phyloP scores from a whole-genome alignment of 2,329 filamentous ascomycete species.

The Fusarium tricinctum region DNA sequence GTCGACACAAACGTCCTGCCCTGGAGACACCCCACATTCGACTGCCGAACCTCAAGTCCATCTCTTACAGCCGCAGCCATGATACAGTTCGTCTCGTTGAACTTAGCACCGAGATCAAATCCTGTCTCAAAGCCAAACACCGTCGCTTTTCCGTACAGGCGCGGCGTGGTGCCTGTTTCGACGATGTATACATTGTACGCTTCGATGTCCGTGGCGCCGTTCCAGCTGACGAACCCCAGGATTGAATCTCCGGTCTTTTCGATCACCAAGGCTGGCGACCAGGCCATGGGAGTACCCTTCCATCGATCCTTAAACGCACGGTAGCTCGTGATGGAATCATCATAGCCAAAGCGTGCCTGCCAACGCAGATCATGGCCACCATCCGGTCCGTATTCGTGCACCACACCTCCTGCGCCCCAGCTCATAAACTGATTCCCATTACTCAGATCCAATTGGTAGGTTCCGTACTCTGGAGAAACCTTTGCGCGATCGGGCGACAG shows the following conservation, averaged over 20 bases:
- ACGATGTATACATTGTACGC: constrained; percentile 42
- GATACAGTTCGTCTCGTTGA: constrained; percentile 41
- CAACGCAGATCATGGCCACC: constrained; percentile 44
- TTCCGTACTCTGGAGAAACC: constrained; percentile 36
- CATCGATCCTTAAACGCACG: constrained; percentile 47
- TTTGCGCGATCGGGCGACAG: constrained; percentile 29
- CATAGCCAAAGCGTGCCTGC: constrained; percentile 45
- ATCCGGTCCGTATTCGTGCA: constrained; percentile 46
- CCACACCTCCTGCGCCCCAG: constrained; percentile 43
- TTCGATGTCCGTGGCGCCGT: constrained; percentile 48
- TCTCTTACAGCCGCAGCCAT: constrained; percentile 39
- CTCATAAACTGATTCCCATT: constrained; percentile 47
- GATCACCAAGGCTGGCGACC: constrained; percentile 32
- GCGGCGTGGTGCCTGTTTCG: constrained; percentile 1
- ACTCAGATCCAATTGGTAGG: constrained; percentile 31
- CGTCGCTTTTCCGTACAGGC: constrained; percentile 3
- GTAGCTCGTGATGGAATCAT: constrained; percentile 42
- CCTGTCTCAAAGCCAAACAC: constrained; percentile 46
- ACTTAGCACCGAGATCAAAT: constrained; percentile 32
- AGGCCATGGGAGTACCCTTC: constrained; percentile 41
- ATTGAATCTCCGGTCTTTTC: constrained; percentile 14
- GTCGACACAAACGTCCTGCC: constrained; percentile 34
- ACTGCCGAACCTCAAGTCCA: constrained; percentile 37
- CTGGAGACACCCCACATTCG: constrained; percentile 41
- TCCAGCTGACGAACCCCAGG: constrained; percentile 47